Percentiles rank a stretch among this genome's conserved stretches.
These are phyloP conservation scores for Talaromyces liani DNA, from an alignment of 495 filamentous ascomycete species.

Conservation along the genomic window DNA sequence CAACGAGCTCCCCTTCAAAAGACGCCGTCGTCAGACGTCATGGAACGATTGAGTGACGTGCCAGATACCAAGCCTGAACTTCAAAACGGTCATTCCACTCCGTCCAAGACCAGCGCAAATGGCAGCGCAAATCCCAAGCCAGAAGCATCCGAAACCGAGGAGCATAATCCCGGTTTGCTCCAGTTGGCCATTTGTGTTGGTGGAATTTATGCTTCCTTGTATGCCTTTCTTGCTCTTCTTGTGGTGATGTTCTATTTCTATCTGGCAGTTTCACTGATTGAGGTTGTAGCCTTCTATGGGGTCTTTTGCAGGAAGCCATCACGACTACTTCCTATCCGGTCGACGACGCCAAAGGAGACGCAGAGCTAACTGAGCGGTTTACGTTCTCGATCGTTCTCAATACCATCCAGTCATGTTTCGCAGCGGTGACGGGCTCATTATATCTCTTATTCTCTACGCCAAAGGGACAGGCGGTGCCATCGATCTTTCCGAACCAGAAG, in stretches of 20 bases:
- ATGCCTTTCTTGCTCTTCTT: constrained; percentile 25
- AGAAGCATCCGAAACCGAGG: constrained; percentile 22
- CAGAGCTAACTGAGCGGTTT: constrained; percentile 62
- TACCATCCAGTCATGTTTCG: constrained; percentile 90
- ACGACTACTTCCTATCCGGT: constrained; percentile 79
- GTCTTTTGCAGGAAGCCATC: constrained; percentile 92
- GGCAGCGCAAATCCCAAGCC: constrained; percentile 26
- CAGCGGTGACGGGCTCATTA: constrained; percentile 66
- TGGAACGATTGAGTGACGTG: constrained; percentile 28
- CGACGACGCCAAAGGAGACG: constrained; percentile 25
- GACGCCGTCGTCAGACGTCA: constrained; percentile 56
- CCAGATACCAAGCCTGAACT: constrained; percentile 20
- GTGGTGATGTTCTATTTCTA: neutral
- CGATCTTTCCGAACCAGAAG: constrained; percentile 63
- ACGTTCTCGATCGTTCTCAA: constrained; percentile 91
- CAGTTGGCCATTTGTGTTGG: constrained; percentile 81
- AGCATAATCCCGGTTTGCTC: constrained; percentile 46
- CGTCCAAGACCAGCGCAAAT: constrained; percentile 21
- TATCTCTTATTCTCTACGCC: constrained; percentile 71
- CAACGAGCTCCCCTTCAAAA: constrained; percentile 60
- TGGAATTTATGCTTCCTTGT: constrained; percentile 96
- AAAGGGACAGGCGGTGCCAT: constrained; percentile 42
- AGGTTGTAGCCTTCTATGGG: constrained; percentile 77
- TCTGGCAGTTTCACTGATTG: neutral
- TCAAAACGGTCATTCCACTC: constrained; percentile 18